Base-by-base conservation (phyloP, 148 eudicot genomes). In the Vaccinium darrowii region DNA sequence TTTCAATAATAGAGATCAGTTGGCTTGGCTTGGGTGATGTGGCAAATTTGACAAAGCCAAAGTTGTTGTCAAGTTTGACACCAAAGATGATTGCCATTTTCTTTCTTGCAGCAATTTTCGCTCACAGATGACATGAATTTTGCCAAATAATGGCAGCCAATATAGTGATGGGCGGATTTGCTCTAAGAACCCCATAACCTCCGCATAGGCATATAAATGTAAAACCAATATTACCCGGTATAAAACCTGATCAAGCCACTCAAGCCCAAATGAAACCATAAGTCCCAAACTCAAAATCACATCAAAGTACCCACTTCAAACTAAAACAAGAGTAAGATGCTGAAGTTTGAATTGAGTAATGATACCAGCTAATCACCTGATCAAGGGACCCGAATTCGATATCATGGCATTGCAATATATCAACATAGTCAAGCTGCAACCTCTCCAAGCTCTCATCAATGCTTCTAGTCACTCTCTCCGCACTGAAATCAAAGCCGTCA, bases 361-460 rank as follows among this genome's bases (percentile, higher is more conserved):
- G 7, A 82, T 54, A 7, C 69, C n/a, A 78, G 49, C 60, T 23
- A 14, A 72, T 77, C 56, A 97, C 99, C 98, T 97, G 99, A 91
- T 95, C 99, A 84, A 97, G 96, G 72, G 98, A 93, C 57, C 92
- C 96, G 78, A 97, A 95, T 88, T 95, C 99, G 27, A 97, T 97
- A 90, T 97, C 99, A 89, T 97, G 99, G 87, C 99, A 97, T 33
- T 95, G 99, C 63, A 97, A 80, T 80, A 97, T 92, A 89, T 95
- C 99, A 39, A 97, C 98, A 91, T 95, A 97, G 79, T 95, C 98
- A 80, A 97, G 96, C 88, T 97, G 99, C 92, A 97, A 90, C 86
- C 99, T 93, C 33, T 87, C 96, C 84, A 97, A 87, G 91, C 99
- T 97, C 90, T 97, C 99, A 79, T 94, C 98, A 88, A 97, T 92